A percentile compares a stretch with the other conserved stretches of the same genome.
These are phyloP conservation scores for Sugiyamaella xylanicola DNA, from an alignment of 1,139 yeast genomes.

Conservation along the genomic window DNA sequence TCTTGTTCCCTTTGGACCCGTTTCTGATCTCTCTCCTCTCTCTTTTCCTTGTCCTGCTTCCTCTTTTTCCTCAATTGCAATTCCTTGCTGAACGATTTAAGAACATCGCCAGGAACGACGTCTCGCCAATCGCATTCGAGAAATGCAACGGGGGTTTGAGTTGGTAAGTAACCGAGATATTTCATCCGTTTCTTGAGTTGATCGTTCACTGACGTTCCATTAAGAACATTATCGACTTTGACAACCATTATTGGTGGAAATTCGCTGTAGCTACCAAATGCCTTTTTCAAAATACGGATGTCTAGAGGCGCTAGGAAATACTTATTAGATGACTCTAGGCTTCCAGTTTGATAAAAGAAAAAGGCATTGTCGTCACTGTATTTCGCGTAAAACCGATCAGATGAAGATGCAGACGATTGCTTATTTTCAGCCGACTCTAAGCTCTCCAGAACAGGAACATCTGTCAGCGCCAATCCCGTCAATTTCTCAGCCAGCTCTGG, in stretches of 20 bases:
- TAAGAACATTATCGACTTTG: conserved; percentile 68
- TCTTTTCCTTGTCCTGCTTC: conserved; percentile 55
- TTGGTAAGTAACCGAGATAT: conserved; percentile 78
- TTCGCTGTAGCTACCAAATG: conserved; percentile 61
- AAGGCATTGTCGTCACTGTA: conserved; percentile 47
- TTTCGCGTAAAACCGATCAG: not conserved
- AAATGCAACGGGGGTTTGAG: conserved; percentile 81
- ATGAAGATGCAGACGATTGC: not conserved
- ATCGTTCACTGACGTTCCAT: conserved; percentile 58
- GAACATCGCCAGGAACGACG: conserved; percentile 53
- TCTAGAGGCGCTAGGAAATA: conserved; percentile 80
- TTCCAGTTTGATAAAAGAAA: conserved; percentile 67
- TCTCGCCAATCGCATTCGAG: conserved; percentile 83
- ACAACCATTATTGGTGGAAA: conserved; percentile 69
- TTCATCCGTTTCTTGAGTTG: conserved; percentile 64
- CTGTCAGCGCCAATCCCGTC: no score
- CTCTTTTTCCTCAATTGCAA: conserved; percentile 60
- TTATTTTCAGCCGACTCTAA: not conserved
- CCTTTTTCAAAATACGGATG: conserved; percentile 64
- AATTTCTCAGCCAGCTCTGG: no score
- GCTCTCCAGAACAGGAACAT: no score
- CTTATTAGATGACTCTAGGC: conserved; percentile 64
- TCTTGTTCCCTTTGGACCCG: conserved; percentile 68
- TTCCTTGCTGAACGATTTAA: conserved; percentile 58
- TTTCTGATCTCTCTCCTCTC: conserved; percentile 66